Conservation (phyloP, 2,329 filamentous ascomycete genomes). For the Ascochyta rabiei region DNA sequence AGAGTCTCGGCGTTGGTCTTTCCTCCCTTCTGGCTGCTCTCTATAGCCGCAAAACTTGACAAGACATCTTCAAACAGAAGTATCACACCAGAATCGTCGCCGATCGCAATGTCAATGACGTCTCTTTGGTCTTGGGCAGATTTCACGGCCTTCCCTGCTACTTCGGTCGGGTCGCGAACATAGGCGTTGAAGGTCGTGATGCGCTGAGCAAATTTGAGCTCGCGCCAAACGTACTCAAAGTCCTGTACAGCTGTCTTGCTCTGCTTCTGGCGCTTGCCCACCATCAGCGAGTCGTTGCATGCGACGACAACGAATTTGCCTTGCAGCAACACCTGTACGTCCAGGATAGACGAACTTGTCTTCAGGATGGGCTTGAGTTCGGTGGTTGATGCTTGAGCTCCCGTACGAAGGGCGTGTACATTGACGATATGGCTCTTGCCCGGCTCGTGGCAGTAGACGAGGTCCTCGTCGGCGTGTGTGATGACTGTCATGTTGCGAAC, state of each 20-base stretch:
- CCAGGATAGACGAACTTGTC: conserved; percentile 44
- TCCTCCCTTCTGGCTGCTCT: conserved; percentile 47
- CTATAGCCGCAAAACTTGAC: conserved; percentile 56
- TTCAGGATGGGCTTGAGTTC: conserved; percentile 46
- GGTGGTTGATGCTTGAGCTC: conserved; percentile 33
- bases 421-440: conserved; percentile 49
- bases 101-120: conserved; percentile 76
- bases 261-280: conserved; percentile 60
- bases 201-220: conserved; percentile 63
- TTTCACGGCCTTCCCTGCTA: conserved; percentile 37
- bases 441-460: conserved; percentile 49
- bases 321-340: conserved; percentile 55
- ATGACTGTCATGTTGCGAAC: conserved; percentile 44
- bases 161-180: conserved; percentile 61
- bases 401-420: conserved; percentile 42
- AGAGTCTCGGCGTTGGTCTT: conserved; percentile 46
- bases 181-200: conserved; percentile 53
- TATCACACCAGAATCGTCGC: conserved; percentile 76
- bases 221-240: conserved; percentile 59
- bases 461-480: conserved; percentile 39
- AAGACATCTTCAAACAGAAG: conserved; percentile 81
- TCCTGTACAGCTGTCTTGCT: conserved; percentile 46
- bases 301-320: conserved; percentile 66
- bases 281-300: conserved; percentile 60
- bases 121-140: conserved; percentile 42